These are phyloP conservation scores for Calonectria crousiana DNA, from an alignment of 2,329 filamentous ascomycete genomes.

Conservation along the genomic window DNA sequence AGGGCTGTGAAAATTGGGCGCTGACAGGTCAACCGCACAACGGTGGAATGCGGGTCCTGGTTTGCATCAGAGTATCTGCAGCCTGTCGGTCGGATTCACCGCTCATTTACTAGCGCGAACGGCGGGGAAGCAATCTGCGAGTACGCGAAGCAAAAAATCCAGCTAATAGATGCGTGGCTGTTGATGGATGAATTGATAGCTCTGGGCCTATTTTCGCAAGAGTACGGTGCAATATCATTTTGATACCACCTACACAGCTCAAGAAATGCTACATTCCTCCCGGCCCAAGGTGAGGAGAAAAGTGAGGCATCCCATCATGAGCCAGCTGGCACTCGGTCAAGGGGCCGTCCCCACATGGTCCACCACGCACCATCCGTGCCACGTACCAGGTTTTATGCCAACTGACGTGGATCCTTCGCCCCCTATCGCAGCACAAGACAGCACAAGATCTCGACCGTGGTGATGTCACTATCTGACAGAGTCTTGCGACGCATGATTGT, in stretches of 20 bases:
- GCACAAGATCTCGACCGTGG: neutral
- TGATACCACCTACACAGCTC: neutral
- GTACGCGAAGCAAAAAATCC: neutral
- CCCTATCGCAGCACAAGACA: neutral
- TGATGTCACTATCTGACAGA: neutral
- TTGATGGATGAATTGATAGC: neutral
- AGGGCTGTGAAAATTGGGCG: constrained; percentile 3
- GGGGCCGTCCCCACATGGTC: neutral
- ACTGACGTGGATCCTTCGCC: neutral
- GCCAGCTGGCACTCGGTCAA: neutral
- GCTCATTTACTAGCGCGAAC: neutral
- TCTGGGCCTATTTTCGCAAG: neutral
- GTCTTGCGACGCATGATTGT: neutral
- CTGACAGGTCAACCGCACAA: neutral
- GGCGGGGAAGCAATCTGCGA: neutral
- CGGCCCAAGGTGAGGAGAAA: too few relatives aligned
- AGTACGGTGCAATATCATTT: neutral
- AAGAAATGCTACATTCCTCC: neutral
- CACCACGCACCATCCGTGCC: neutral
- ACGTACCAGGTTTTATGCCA: neutral
- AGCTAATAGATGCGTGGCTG: neutral
- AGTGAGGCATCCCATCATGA: neutral
- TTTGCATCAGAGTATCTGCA: neutral
- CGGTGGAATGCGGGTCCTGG: neutral
- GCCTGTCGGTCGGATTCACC: neutral